Percentiles rank a stretch among this genome's conserved stretches.
Conservation (phyloP, 2,329 filamentous ascomycete species). For the Esteya vermicola region DNA sequence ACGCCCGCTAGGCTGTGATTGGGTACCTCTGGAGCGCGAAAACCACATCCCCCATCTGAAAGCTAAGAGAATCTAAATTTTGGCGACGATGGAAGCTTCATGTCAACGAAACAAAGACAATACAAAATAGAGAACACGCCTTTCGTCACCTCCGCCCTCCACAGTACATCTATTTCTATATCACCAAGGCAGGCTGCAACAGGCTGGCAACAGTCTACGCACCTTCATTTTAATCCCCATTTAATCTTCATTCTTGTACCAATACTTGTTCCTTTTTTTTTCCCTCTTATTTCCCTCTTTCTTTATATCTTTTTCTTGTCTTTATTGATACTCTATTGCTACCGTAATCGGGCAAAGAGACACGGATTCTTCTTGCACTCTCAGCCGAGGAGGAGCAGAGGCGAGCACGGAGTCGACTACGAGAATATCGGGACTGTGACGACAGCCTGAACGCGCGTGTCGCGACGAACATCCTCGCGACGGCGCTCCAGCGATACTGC, state of each 20-base stretch:
- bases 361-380: too few species aligned
- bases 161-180: too few species aligned
- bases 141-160: too few species aligned
- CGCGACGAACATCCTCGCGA: too few species aligned
- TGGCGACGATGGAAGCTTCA: not conserved
- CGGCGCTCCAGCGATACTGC: too few species aligned
- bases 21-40: slow-evolving; percentile 7
- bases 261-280: not conserved
- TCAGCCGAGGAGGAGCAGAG: too few species aligned
- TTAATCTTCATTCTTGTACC: not conserved
- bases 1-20: slow-evolving; percentile 13
- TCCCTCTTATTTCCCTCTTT: not conserved
- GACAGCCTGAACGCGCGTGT: too few species aligned
- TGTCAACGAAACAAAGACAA: not conserved
- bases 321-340: not conserved
- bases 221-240: not conserved
- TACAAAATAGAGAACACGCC: not conserved
- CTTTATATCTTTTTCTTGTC: not conserved
- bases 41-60: not conserved
- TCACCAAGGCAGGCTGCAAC: not conserved
- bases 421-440: too few species aligned
- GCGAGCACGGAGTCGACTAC: too few species aligned
- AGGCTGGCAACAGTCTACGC: not conserved
- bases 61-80: not conserved
- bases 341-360: not conserved